These are phyloP conservation scores for Rhodotorula sp. DNA, from an alignment of 1,284 basidiomycete species.

Conservation along the genomic window DNA sequence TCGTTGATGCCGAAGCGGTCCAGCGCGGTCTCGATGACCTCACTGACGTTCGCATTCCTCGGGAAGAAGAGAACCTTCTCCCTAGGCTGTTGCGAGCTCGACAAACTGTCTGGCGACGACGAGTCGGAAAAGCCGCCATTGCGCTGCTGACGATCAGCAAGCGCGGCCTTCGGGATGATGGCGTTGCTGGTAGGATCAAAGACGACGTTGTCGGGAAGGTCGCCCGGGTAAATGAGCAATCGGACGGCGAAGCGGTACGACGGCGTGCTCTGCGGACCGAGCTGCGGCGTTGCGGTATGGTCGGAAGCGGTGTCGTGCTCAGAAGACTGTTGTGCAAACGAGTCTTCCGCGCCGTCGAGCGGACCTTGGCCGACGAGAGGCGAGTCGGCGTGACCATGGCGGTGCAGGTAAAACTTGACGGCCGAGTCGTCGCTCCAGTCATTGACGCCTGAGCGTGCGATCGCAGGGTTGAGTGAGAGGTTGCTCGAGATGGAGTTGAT, in stretches of 20 bases:
- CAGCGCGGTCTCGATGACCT: conserved; percentile 87
- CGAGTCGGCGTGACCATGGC: conserved; percentile 44
- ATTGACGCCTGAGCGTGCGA: conserved; percentile 86
- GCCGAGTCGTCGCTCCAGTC: conserved; percentile 95
- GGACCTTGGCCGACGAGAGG: background rate
- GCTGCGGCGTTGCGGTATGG: conserved; percentile 5
- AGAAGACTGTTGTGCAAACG: background rate
- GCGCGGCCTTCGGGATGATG: conserved; percentile 67
- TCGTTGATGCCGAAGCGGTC: conserved; percentile 91
- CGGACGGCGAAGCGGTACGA: conserved; percentile 81
- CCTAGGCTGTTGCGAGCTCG: conserved; percentile 13
- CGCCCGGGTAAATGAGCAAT: conserved; percentile 77
- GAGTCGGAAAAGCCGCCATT: conserved; percentile 1
- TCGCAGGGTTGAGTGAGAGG: conserved; percentile 87
- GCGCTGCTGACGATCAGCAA: conserved; percentile 40
- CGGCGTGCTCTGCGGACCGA: conserved; percentile 43
- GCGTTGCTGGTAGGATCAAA: conserved; percentile 90
- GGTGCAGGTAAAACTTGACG: conserved; percentile 92
- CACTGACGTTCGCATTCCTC: conserved; percentile 90
- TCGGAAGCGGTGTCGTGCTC: background rate
- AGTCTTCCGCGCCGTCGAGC: background rate
- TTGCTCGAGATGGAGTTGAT: conserved; percentile 89
- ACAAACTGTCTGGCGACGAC: background rate
- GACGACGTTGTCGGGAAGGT: conserved; percentile 87
- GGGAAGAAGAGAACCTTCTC: conserved; percentile 82